Evolutionary conservation across 306 rosid genomes (phyloP).

Genomic region (Vigna trinervia): DNA sequence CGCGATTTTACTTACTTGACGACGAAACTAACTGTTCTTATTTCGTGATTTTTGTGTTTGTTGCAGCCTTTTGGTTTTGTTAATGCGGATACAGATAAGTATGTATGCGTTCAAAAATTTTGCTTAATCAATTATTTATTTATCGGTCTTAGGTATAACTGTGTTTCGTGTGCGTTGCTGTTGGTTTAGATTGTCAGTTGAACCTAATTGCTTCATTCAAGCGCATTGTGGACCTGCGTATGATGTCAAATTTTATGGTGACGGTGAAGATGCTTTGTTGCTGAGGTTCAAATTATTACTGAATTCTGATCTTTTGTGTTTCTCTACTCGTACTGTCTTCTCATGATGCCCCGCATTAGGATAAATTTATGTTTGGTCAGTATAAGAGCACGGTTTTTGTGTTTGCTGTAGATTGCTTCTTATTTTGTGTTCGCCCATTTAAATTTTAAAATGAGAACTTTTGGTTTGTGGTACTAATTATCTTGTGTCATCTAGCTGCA

Average conservation of each 20-base stretch:
- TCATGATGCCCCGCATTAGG: not conserved
- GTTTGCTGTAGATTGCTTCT: not conserved
- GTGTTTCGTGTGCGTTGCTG: conserved; percentile 44
- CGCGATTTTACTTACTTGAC: not conserved
- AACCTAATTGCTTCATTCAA: conserved; percentile 71
- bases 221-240: conserved; percentile 88
- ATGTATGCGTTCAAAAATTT: conserved; percentile 37
- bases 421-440: not conserved
- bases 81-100: conserved; percentile 56
- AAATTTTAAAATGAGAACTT: not conserved
- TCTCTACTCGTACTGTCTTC: not conserved
- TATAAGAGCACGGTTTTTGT: not conserved
- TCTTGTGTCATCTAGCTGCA: not conserved
- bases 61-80: conserved; percentile 67
- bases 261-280: conserved; percentile 65
- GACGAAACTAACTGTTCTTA: conserved; percentile 11
- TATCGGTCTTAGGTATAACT: conserved; percentile 30
- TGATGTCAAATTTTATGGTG: conserved; percentile 80
- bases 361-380: not conserved
- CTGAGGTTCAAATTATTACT: conserved; percentile 63
- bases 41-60: conserved; percentile 21
- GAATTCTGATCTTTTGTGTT: conserved; percentile 10
- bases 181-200: conserved; percentile 64
- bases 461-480: not conserved
- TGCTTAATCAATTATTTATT: conserved; percentile 13